A percentile compares a stretch with the other conserved stretches of the same genome.
phyloP scores from a whole-genome alignment of 2,329 filamentous ascomycete genomes.

The Alternaria viburni region DNA sequence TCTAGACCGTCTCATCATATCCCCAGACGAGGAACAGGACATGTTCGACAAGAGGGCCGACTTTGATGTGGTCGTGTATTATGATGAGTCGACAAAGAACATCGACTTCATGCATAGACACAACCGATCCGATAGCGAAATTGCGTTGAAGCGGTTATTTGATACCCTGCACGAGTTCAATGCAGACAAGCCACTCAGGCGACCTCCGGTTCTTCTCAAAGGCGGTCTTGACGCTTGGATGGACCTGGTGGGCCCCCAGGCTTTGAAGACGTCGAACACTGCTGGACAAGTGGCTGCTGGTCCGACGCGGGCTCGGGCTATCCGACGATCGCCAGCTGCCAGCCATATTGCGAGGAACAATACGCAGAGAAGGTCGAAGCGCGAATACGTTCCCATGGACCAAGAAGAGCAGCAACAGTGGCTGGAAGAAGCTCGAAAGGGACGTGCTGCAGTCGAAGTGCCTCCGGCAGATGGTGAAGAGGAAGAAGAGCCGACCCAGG shows the following conservation, averaged over 20 bases:
- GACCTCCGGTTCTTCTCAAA: conserved; percentile 75
- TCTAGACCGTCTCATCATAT: conserved; percentile 72
- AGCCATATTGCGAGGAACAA: conserved; percentile 60
- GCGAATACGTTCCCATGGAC: conserved; percentile 74
- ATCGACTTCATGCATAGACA: conserved; percentile 62
- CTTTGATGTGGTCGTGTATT: conserved; percentile 89
- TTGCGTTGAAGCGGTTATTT: conserved; percentile 72
- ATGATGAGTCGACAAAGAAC: conserved; percentile 73
- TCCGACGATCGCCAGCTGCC: conserved; percentile 60
- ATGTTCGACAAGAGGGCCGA: conserved; percentile 75
- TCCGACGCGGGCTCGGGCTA: conserved; percentile 54
- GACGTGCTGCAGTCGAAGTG: conserved; percentile 59
- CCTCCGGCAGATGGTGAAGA: conserved; percentile 37
- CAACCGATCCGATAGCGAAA: conserved; percentile 49
- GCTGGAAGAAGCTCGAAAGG: conserved; percentile 75
- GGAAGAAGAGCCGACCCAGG: conserved; percentile 35
- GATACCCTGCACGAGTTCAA: conserved; percentile 86
- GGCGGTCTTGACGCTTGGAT: conserved; percentile 89
- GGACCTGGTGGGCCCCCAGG: conserved; percentile 76
- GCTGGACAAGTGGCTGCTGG: conserved; percentile 57
- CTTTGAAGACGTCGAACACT: conserved; percentile 65
- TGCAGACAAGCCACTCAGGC: conserved; percentile 74
- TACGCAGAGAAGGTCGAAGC: conserved; percentile 62
- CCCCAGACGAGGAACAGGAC: conserved; percentile 74
- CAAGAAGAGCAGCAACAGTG: conserved; percentile 81